phyloP scores from a whole-genome alignment of 495 filamentous ascomycete species.

The Elasticomyces elasticus region DNA sequence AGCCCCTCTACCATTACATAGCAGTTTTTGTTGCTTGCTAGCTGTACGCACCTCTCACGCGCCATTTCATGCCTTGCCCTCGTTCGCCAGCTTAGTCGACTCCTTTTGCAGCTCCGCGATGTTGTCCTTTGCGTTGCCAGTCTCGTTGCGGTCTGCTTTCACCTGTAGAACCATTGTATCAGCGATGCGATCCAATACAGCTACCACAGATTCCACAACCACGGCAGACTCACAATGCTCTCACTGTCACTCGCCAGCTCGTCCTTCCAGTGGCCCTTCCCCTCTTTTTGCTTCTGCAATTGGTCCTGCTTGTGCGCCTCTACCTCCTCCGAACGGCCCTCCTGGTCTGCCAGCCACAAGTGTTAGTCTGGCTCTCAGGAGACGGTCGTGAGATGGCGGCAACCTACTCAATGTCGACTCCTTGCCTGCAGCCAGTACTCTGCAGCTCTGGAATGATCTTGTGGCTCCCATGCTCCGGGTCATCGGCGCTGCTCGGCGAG shows the following conservation, averaged over 20 bases:
- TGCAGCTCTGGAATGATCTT: slow-evolving; percentile 14
- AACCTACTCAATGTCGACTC: slow-evolving; percentile 27
- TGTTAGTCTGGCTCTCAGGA: neutral
- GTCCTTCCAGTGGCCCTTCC: slow-evolving; percentile 70
- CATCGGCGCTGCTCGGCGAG: neutral
- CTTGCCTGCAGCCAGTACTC: slow-evolving; percentile 23
- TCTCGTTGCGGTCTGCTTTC: slow-evolving; percentile 54
- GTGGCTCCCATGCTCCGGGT: slow-evolving; percentile 6
- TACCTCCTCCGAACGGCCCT: slow-evolving; percentile 35
- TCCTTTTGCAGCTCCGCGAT: slow-evolving; percentile 46
- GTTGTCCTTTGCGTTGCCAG: slow-evolving; percentile 33
- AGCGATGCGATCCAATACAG: neutral
- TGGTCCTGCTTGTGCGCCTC: slow-evolving; percentile 66
- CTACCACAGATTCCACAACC: neutral
- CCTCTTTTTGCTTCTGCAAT: slow-evolving; percentile 58
- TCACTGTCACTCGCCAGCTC: slow-evolving; percentile 74
- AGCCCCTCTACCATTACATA: too few relatives aligned
- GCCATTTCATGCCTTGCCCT: slow-evolving; percentile 4
- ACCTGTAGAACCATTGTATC: slow-evolving; percentile 34
- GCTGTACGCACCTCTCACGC: neutral
- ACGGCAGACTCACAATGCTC: slow-evolving; percentile 48
- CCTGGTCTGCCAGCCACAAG: slow-evolving; percentile 21
- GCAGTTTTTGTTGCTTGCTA: neutral
- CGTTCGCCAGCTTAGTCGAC: slow-evolving; percentile 33
- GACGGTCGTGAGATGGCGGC: neutral